Evolutionary conservation across 2,329 filamentous ascomycete species (phyloP).

Genomic region (Xylariaceae sp.): DNA sequence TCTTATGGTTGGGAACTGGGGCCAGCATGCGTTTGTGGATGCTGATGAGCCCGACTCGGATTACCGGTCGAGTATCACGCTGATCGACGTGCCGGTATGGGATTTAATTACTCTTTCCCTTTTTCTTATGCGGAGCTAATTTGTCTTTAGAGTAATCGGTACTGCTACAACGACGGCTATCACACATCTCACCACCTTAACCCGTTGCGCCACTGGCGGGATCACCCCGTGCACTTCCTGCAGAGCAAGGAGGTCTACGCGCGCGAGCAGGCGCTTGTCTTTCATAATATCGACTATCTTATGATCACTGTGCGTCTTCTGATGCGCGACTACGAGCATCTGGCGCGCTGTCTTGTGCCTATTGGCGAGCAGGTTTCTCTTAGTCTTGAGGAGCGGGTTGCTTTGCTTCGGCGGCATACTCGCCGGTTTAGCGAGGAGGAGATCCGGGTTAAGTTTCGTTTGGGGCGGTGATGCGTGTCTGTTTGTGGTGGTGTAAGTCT

Average conservation of each 20-base stretch:
- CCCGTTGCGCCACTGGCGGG: conserved; percentile 74
- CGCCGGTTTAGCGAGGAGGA: conserved; percentile 61
- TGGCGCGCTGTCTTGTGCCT: conserved; percentile 68
- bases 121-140: too few species aligned
- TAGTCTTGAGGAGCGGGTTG: conserved; percentile 58
- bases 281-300: conserved; percentile 77
- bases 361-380: conserved; percentile 67
- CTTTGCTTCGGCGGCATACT: conserved; percentile 63
- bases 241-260: conserved; percentile 64
- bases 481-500: too few species aligned
- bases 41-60: conserved; percentile 70
- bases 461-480: too few species aligned
- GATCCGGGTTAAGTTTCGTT: conserved; percentile 53
- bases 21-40: conserved; percentile 78
- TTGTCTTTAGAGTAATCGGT: conserved; percentile 72
- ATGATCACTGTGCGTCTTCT: conserved; percentile 68
- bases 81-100: conserved; percentile 71
- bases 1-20: conserved; percentile 81
- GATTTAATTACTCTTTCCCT: not conserved
- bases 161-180: conserved; percentile 80
- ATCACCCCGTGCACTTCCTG: conserved; percentile 71
- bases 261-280: conserved; percentile 65
- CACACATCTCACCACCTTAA: conserved; percentile 79
- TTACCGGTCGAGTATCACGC: conserved; percentile 71
- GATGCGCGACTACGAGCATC: conserved; percentile 64